A percentile compares a stretch with the other conserved stretches of the same genome.
phyloP scores from a whole-genome alignment of 2,329 filamentous ascomycete species.

The Fusarium multiceps region DNA sequence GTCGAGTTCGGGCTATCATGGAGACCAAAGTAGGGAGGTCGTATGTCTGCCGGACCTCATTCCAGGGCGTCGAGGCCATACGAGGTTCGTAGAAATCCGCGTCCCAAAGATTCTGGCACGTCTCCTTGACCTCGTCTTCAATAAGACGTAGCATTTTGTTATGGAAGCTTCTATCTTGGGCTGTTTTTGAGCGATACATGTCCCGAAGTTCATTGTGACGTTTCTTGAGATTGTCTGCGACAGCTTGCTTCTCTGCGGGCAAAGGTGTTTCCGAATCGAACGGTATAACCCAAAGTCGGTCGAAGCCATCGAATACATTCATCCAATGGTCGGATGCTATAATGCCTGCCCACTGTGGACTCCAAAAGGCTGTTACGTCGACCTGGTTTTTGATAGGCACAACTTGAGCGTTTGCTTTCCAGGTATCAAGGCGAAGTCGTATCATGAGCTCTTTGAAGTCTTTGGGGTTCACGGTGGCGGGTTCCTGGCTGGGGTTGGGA shows the following conservation, averaged over 20 bases:
- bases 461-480: not conserved
- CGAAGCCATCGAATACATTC: slow-evolving; percentile 40
- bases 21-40: slow-evolving; percentile 5
- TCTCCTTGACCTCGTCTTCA: slow-evolving; percentile 29
- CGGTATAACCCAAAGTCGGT: slow-evolving; percentile 41
- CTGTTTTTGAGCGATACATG: not conserved
- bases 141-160: slow-evolving; percentile 5
- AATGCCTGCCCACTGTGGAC: slow-evolving; percentile 21
- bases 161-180: not conserved
- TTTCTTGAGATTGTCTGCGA: slow-evolving; percentile 20
- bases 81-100: not conserved
- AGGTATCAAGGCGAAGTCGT: slow-evolving; percentile 31
- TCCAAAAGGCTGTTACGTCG: slow-evolving; percentile 39
- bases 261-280: slow-evolving; percentile 24
- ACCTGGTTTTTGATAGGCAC: slow-evolving; percentile 31
- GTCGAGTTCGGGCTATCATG: slow-evolving; percentile 39
- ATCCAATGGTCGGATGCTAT: slow-evolving; percentile 14
- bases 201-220: slow-evolving; percentile 8
- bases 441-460: slow-evolving; percentile 39
- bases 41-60: slow-evolving; percentile 7
- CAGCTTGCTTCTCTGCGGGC: slow-evolving; percentile 11
- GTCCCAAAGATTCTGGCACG: slow-evolving; percentile 38
- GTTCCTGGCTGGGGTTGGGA: not conserved
- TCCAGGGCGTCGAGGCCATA: slow-evolving; percentile 25
- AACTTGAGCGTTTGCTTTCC: slow-evolving; percentile 33